Base-by-base conservation (phyloP, 768 basidiomycete genomes). In the Pleurotus eryngii region DNA sequence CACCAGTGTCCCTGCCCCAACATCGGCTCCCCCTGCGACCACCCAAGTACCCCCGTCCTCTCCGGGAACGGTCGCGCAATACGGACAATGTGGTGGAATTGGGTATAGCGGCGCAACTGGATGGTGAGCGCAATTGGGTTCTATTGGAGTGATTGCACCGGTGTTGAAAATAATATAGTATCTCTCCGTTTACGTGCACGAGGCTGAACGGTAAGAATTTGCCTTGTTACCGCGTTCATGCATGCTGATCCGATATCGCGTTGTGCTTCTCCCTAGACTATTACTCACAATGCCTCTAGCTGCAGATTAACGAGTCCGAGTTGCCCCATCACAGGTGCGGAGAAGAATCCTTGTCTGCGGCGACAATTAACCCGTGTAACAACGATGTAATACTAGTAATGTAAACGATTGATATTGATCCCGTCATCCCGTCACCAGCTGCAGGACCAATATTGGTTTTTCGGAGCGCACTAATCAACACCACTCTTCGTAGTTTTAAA, bases 11-110 rank as follows among this genome's bases (percentile, higher is more conserved):
- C 37, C 17, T n/a, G 27, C 30, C 30, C 18, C 49, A 9, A 40
- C 38, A 17, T 15, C 51, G 3, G 51, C 51, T 17, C 51, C 51
- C 27, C 37, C 24, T 11, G 22, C 39, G 20, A 40, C 14, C 46
- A 61, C 24, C 26, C 67, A 26, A 14, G 8, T 55, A 65, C 4
- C 57, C 64, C 30, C 42, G 58, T 14, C 57, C 64, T 2, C 51
- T 6, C 49, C 60, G 20, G 71, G 72, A 18, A 70, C 73, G 11
- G 70, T 73, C 3, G 63, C 72, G 5, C 68, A 77, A 24, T 78
- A 74, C 43, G 76, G 70, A 1, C 77, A 78, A 56, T 79, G 76
- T 54, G 78, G 78, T 61, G 77, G 77, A 12, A 70, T 63, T 55
- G 71, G 72, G 9, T 79, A 64, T 57, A 67, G 73, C 9, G 76